Conservation (phyloP, 257 asterid species). For the Nicotiana undulata region DNA sequence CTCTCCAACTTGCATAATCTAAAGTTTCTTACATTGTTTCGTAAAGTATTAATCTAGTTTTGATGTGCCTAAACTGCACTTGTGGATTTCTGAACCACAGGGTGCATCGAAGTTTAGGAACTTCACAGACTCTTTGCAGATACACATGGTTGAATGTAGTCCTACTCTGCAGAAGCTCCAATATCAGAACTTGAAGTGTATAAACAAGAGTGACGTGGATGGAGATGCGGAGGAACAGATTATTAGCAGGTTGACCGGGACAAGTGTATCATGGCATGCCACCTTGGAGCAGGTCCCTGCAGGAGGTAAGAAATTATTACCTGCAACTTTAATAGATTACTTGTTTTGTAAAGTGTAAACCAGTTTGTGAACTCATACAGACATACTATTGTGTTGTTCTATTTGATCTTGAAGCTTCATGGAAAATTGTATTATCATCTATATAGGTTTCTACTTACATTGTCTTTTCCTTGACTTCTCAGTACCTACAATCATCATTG, state of each 20-base stretch:
- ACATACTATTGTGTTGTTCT: background rate
- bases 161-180: slow-evolving; percentile 76
- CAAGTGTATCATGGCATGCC: slow-evolving; percentile 89
- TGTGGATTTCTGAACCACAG: slow-evolving; percentile 22
- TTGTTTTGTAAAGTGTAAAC: background rate
- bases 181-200: slow-evolving; percentile 66
- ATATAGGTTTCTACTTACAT: background rate
- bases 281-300: slow-evolving; percentile 82
- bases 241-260: slow-evolving; percentile 53
- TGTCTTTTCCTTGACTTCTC: slow-evolving; percentile 19
- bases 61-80: slow-evolving; percentile 5
- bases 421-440: background rate
- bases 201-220: slow-evolving; percentile 27
- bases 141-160: slow-evolving; percentile 95
- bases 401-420: background rate
- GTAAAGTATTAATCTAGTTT: background rate
- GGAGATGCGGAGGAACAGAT: slow-evolving; percentile 31
- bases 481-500: slow-evolving; percentile 86
- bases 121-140: slow-evolving; percentile 58
- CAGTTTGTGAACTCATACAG: background rate
- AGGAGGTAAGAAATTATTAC: slow-evolving; percentile 54
- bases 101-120: slow-evolving; percentile 74
- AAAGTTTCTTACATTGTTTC: background rate
- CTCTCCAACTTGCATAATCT: background rate
- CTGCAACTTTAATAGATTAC: background rate